Conservation (phyloP, 805 yeast genomes). For the Myxozyma neotropica region DNA sequence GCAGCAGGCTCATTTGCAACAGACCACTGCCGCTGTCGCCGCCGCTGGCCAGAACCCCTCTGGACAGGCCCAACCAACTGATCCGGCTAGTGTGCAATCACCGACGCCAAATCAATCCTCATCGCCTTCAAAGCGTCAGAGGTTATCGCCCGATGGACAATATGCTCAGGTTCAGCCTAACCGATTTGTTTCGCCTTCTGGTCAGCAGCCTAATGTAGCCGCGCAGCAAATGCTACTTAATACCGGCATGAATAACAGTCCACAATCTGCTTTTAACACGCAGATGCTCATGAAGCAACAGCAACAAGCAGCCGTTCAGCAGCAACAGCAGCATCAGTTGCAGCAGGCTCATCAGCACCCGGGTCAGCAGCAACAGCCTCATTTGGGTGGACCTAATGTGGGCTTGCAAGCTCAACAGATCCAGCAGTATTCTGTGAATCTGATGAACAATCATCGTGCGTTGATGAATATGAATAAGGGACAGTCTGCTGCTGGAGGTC, state of each 20-base stretch:
- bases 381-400: constrained; percentile 1
- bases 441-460: constrained; percentile 28
- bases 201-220: constrained; percentile 17
- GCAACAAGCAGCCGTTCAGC: constrained; percentile 31
- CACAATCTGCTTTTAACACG: constrained; percentile 26
- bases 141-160: constrained; percentile 43
- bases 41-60: constrained; percentile 19
- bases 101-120: constrained; percentile 37
- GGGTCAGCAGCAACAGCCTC: constrained; percentile 38
- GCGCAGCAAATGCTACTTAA: constrained; percentile 36
- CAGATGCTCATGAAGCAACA: constrained; percentile 40
- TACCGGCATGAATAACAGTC: constrained; percentile 32
- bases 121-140: constrained; percentile 44
- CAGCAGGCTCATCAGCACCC: constrained; percentile 35
- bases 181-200: constrained; percentile 15
- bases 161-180: constrained; percentile 30
- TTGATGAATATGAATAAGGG: constrained; percentile 25
- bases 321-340: constrained; percentile 29
- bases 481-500: constrained; percentile 10
- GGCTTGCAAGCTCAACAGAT: constrained; percentile 35
- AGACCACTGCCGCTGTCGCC: constrained; percentile 16
- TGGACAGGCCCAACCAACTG: constrained; percentile 19
- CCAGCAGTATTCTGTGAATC: constrained; percentile 26
- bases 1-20: constrained; percentile 30
- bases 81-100: constrained; percentile 29